These are phyloP conservation scores for Pinus tabuliformis DNA, from an alignment of 75 land plant genomes.

Conservation along the genomic window DNA sequence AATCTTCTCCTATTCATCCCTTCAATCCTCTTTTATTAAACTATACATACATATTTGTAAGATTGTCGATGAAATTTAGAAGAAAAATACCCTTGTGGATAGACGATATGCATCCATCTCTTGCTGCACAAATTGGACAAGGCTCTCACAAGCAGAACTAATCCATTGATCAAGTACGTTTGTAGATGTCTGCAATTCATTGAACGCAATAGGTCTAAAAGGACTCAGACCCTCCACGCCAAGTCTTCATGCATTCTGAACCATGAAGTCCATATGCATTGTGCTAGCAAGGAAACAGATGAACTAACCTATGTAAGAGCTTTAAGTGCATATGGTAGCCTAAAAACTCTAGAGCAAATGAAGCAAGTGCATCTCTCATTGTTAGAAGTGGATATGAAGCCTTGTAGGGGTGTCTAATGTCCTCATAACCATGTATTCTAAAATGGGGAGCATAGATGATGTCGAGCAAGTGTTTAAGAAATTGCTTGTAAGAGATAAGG, in stretches of 20 bases:
- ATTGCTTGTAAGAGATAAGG: too few relatives aligned
- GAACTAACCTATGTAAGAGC: too few relatives aligned
- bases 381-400: too few relatives aligned
- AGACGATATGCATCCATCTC: conserved; percentile 97
- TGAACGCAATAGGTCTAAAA: conserved; percentile 60
- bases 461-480: too few relatives aligned
- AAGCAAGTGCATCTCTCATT: too few relatives aligned
- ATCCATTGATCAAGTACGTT: conserved; percentile 99
- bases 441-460: too few relatives aligned
- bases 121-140: conserved; percentile 87
- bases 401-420: too few relatives aligned
- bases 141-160: conserved; percentile 90
- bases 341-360: too few relatives aligned
- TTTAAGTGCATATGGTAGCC: too few relatives aligned
- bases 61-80: too few relatives aligned
- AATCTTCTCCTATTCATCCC: conserved; percentile 92
- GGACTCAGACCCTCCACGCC: conserved; percentile 66
- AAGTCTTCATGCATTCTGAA: conserved; percentile 89
- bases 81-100: conserved; percentile 37
- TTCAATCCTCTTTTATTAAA: conserved; percentile 57
- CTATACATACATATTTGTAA: too few relatives aligned
- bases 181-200: conserved; percentile 51
- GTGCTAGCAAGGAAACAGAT: conserved; percentile 22
- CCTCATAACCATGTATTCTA: too few relatives aligned
- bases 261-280: conserved; percentile 96